Evolutionary conservation across 2,329 filamentous ascomycete species (phyloP).

Genomic region (Chaetomium sp.): DNA sequence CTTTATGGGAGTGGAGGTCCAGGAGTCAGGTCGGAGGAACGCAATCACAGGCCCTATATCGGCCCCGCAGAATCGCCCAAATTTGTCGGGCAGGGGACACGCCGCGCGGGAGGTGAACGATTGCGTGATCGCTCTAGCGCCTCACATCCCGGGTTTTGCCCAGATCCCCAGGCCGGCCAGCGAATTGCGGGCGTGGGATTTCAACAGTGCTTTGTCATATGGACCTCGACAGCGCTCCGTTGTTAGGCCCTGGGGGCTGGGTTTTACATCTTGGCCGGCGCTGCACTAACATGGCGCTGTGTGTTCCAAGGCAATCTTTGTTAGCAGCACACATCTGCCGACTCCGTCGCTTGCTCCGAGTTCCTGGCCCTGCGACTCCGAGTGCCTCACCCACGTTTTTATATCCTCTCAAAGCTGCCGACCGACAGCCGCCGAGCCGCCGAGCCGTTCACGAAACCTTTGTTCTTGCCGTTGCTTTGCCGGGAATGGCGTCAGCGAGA

Average conservation of each 20-base stretch:
- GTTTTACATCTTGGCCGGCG: background rate
- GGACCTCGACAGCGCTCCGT: background rate
- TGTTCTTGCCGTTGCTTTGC: background rate
- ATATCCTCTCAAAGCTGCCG: background rate
- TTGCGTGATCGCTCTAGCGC: slow-evolving; percentile 31
- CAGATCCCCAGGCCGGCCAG: slow-evolving; percentile 16
- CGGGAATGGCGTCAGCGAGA: background rate
- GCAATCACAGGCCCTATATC: slow-evolving; percentile 19
- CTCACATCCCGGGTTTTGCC: slow-evolving; percentile 20
- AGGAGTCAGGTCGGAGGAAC: slow-evolving; percentile 12
- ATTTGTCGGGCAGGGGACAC: slow-evolving; percentile 19
- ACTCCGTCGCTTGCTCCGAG: background rate
- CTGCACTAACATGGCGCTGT: slow-evolving; percentile 1
- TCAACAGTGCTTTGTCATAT: slow-evolving; percentile 22
- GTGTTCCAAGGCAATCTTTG: background rate
- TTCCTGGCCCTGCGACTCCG: background rate
- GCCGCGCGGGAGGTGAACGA: slow-evolving; percentile 20
- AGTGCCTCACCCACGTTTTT: background rate
- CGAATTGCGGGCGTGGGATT: slow-evolving; percentile 25
- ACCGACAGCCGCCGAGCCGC: slow-evolving; percentile 5
- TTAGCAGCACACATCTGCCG: background rate
- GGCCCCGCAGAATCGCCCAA: slow-evolving; percentile 24
- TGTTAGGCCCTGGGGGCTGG: background rate
- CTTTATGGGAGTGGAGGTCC: slow-evolving; percentile 3
- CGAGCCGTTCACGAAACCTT: background rate